Percentiles rank a stretch among this genome's conserved stretches.
Evolutionary conservation across 163 green algal species (phyloP).

Genomic region (Prototheca stagnorum): DNA sequence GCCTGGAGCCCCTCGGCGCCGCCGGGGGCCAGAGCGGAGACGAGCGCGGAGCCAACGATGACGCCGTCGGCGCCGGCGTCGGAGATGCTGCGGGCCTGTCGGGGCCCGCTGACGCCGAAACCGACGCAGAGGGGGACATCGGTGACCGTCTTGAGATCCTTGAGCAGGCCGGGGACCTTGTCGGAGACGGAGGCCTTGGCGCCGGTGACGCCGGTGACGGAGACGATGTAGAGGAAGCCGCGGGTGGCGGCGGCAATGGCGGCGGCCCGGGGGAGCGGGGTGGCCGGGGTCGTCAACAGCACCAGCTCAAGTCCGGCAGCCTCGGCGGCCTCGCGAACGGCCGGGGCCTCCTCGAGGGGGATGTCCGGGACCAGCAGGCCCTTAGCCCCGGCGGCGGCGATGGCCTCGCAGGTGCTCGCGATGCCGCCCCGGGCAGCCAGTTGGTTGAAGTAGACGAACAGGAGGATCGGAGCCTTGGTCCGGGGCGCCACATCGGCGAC

Average conservation of each 20-base stretch:
- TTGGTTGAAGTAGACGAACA: slow-evolving; percentile 99
- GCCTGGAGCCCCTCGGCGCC: slow-evolving; percentile 10
- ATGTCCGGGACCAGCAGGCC: slow-evolving; percentile 91
- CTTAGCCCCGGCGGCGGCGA: slow-evolving; percentile 56
- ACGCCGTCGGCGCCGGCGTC: slow-evolving; percentile 81
- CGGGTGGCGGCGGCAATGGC: slow-evolving; percentile 59
- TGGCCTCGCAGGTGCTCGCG: slow-evolving; percentile 59
- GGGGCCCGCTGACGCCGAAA: slow-evolving; percentile 84
- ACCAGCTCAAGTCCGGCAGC: slow-evolving; percentile 80
- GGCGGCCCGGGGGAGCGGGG: slow-evolving; percentile 55
- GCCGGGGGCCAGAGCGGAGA: slow-evolving; percentile 61
- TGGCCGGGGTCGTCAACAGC: slow-evolving; percentile 89
- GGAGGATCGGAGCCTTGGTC: slow-evolving; percentile 71
- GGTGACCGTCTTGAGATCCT: slow-evolving; percentile 49
- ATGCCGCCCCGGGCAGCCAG: slow-evolving; percentile 76
- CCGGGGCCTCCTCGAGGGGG: slow-evolving; percentile 75
- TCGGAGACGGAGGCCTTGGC: slow-evolving; percentile 37
- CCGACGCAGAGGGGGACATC: slow-evolving; percentile 89
- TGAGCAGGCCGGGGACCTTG: slow-evolving; percentile 68
- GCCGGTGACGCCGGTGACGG: slow-evolving; percentile 84
- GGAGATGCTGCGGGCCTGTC: slow-evolving; percentile 58
- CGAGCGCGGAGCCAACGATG: slow-evolving; percentile 86
- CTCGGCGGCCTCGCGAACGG: slow-evolving; percentile 38
- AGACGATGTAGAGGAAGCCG: slow-evolving; percentile 97
- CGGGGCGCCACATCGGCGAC: slow-evolving; percentile 26